Percentiles rank a stretch among this genome's conserved stretches.
Conservation (phyloP, 257 asterid species). For the Pogostemon cablin region DNA sequence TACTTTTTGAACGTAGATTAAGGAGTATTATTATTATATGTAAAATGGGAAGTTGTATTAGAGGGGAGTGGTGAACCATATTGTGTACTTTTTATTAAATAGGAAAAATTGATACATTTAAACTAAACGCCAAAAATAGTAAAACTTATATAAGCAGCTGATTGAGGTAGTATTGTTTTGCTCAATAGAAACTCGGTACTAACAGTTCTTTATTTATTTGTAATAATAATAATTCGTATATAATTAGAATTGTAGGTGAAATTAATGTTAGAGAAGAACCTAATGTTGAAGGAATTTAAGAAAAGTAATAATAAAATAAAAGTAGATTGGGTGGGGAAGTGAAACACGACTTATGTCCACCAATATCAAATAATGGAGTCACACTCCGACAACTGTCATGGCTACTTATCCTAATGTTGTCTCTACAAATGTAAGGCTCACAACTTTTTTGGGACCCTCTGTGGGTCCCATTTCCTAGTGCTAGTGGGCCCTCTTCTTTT, state of each 20-base stretch:
- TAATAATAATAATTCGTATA: background rate
- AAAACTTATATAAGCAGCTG: no score
- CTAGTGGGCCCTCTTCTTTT: background rate
- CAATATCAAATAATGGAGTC: conserved; percentile 30
- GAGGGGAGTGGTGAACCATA: no score
- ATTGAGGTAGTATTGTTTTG: no score
- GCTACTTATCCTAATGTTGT: conserved; percentile 36
- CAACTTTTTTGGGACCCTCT: conserved; percentile 15
- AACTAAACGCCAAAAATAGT: no score
- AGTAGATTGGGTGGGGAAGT: background rate
- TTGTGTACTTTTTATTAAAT: no score
- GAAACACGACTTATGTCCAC: conserved; percentile 20
- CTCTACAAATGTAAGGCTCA: conserved; percentile 26
- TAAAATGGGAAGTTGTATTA: no score
- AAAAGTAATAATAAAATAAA: conserved; percentile 6
- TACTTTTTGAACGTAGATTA: no score
- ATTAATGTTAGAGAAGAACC: background rate
- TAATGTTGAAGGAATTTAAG: background rate
- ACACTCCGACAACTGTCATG: conserved; percentile 23
- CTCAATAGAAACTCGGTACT: no score
- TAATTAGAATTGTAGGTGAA: background rate
- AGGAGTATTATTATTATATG: no score
- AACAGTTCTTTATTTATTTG: no score
- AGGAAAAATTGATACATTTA: no score
- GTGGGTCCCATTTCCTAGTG: conserved; percentile 31